These are phyloP conservation scores for Chaetomiaceae sp. DNA, from an alignment of 2,329 filamentous ascomycete genomes.

Conservation along the genomic window DNA sequence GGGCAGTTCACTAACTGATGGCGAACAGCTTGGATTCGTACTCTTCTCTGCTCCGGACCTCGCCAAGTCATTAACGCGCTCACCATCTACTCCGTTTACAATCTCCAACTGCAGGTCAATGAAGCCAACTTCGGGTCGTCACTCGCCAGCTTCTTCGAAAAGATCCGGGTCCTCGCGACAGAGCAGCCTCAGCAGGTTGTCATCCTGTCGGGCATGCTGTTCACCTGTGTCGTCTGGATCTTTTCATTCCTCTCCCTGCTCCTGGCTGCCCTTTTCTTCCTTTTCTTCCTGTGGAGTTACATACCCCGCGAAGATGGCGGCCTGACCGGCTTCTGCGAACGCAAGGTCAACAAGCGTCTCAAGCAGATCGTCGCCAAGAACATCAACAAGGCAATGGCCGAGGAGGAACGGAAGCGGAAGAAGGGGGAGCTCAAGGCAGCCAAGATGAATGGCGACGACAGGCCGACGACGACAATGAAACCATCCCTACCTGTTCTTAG, in stretches of 20 bases:
- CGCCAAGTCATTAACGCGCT: constrained; percentile 87
- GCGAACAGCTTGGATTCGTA: constrained; percentile 72
- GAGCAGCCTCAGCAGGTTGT: constrained; percentile 73
- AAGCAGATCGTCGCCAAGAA: constrained; percentile 80
- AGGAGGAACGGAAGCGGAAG: constrained; percentile 60
- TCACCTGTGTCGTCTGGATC: constrained; percentile 85
- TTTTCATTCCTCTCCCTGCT: constrained; percentile 72
- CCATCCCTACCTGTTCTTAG: constrained; percentile 60
- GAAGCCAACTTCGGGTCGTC: constrained; percentile 53
- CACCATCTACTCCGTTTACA: constrained; percentile 80
- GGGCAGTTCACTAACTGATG: constrained; percentile 16
- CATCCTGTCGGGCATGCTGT: constrained; percentile 85
- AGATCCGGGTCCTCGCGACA: constrained; percentile 67
- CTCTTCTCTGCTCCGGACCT: constrained; percentile 85
- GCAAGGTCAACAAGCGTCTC: constrained; percentile 83
- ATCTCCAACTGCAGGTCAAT: constrained; percentile 63
- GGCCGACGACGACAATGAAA: constrained; percentile 42
- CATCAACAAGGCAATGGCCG: constrained; percentile 81
- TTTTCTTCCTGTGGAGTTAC: constrained; percentile 88
- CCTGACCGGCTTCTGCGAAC: constrained; percentile 78
- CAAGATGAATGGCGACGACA: constrained; percentile 51
- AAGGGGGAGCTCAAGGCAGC: constrained; percentile 48
- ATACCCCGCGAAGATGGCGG: constrained; percentile 78
- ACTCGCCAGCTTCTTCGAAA: constrained; percentile 74
- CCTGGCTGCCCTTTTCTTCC: constrained; percentile 71